Conservation (phyloP, 768 basidiomycete species). For the Kondoa subrosea region DNA sequence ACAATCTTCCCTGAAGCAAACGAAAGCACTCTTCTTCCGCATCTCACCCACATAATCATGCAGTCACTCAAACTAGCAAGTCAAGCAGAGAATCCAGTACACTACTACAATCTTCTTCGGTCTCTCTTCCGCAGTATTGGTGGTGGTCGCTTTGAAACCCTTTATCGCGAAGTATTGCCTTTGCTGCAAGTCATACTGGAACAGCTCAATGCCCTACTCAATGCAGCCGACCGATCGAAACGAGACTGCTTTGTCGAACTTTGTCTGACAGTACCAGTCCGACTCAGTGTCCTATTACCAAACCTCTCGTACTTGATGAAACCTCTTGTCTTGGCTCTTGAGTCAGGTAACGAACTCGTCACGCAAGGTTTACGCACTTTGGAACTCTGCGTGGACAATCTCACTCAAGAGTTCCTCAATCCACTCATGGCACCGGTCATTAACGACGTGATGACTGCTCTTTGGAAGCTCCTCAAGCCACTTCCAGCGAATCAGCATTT, state of each 20-base stretch:
- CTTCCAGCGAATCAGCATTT: slow-evolving; percentile 73
- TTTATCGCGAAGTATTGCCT: slow-evolving; percentile 92
- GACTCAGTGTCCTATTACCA: slow-evolving; percentile 85
- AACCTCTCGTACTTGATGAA: slow-evolving; percentile 92
- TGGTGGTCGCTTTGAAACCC: slow-evolving; percentile 76
- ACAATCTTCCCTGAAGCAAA: slow-evolving; percentile 53
- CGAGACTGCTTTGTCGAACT: slow-evolving; percentile 92
- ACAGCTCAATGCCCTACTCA: slow-evolving; percentile 72
- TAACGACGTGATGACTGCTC: slow-evolving; percentile 81
- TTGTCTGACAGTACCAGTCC: slow-evolving; percentile 86
- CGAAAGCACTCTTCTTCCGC: slow-evolving; percentile 81
- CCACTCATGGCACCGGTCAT: slow-evolving; percentile 84
- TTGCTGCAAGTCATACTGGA: slow-evolving; percentile 95
- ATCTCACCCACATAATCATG: slow-evolving; percentile 83
- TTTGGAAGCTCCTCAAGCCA: slow-evolving; percentile 79
- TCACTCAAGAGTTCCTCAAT: slow-evolving; percentile 93
- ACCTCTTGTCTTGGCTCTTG: slow-evolving; percentile 75
- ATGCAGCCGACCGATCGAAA: slow-evolving; percentile 49
- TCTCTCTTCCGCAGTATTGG: slow-evolving; percentile 85
- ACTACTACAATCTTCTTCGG: slow-evolving; percentile 81
- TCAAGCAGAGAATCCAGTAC: slow-evolving; percentile 71
- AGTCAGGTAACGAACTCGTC: slow-evolving; percentile 72
- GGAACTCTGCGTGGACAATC: slow-evolving; percentile 96
- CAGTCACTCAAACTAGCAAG: slow-evolving; percentile 88
- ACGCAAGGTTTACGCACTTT: slow-evolving; percentile 89